phyloP scores from a whole-genome alignment of 306 rosid genomes.

The Acacia crassicarpa region DNA sequence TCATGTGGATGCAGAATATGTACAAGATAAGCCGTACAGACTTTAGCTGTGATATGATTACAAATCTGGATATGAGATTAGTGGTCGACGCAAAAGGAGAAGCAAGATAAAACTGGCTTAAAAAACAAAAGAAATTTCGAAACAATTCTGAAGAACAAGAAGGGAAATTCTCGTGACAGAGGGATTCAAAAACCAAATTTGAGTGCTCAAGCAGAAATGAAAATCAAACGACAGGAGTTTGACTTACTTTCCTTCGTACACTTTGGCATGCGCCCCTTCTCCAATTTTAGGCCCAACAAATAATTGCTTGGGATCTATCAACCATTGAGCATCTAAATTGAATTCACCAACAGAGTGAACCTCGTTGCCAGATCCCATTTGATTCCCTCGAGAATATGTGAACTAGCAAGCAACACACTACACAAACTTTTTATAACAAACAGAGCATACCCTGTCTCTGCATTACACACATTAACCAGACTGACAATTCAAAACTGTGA shows the following conservation, averaged over 20 bases:
- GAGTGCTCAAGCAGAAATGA: slow-evolving; percentile 25
- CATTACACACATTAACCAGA: slow-evolving; percentile 26
- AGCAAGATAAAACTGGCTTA: not conserved
- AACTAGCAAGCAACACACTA: slow-evolving; percentile 25
- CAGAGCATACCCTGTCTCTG: slow-evolving; percentile 31
- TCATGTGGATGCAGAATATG: not conserved
- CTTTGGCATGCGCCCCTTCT: slow-evolving; percentile 95
- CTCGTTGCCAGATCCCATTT: slow-evolving; percentile 94
- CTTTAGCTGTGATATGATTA: not conserved
- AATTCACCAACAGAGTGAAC: slow-evolving; percentile 73
- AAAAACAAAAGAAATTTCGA: slow-evolving; percentile 9
- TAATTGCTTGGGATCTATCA: slow-evolving; percentile 81
- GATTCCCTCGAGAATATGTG: slow-evolving; percentile 27
- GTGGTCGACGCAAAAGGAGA: not conserved
- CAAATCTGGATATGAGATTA: slow-evolving; percentile 2
- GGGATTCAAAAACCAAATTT: slow-evolving; percentile 26
- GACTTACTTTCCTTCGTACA: slow-evolving; percentile 98
- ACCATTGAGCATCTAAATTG: slow-evolving; percentile 75
- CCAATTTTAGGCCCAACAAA: slow-evolving; percentile 96
- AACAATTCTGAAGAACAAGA: not conserved
- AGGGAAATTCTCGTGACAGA: not conserved
- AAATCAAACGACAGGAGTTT: slow-evolving; percentile 19
- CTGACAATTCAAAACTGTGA: slow-evolving; percentile 4
- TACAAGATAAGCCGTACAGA: not conserved
- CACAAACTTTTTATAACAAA: slow-evolving; percentile 24